Conservation (phyloP, 2,329 filamentous ascomycete species). For the Aspergillus sergii region DNA sequence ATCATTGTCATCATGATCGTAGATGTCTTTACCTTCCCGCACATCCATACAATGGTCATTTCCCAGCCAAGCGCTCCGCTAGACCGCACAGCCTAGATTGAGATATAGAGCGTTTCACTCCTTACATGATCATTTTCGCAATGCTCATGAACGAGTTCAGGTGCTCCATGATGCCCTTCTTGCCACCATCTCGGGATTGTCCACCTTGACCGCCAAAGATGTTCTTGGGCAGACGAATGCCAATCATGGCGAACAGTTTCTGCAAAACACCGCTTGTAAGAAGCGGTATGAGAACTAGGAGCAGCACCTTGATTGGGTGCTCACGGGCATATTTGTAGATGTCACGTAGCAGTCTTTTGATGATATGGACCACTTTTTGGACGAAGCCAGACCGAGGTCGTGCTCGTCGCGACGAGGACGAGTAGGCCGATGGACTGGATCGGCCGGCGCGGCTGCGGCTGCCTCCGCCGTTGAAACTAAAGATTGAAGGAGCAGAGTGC, state of each 20-base stretch:
- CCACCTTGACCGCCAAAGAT: slow-evolving; percentile 49
- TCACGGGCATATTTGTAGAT: slow-evolving; percentile 78
- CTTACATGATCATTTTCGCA: slow-evolving; percentile 41
- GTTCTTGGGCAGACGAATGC: slow-evolving; percentile 70
- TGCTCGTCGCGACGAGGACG: slow-evolving; percentile 75
- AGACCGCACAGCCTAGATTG: background rate
- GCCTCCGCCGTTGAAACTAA: slow-evolving; percentile 43
- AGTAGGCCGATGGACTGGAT: slow-evolving; percentile 52
- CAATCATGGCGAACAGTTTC: slow-evolving; percentile 76
- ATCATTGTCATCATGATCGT: slow-evolving; percentile 25
- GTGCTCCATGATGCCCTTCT: slow-evolving; percentile 34
- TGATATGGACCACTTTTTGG: slow-evolving; percentile 69
- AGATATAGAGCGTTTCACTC: background rate
- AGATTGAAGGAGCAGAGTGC: slow-evolving; percentile 50
- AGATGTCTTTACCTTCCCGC: slow-evolving; percentile 15
- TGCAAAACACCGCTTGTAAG: slow-evolving; percentile 80
- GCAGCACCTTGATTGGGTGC: slow-evolving; percentile 85
- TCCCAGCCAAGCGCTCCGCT: background rate
- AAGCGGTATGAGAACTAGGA: slow-evolving; percentile 83
- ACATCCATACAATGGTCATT: background rate
- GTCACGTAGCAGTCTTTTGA: slow-evolving; percentile 78
- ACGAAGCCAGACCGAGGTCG: slow-evolving; percentile 77
- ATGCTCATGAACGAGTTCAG: slow-evolving; percentile 36
- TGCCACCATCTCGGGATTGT: slow-evolving; percentile 27
- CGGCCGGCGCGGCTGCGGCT: slow-evolving; percentile 33